These are phyloP conservation scores for Coniferiporia sulphurascens DNA, from an alignment of 1,284 basidiomycete genomes.

Conservation along the genomic window DNA sequence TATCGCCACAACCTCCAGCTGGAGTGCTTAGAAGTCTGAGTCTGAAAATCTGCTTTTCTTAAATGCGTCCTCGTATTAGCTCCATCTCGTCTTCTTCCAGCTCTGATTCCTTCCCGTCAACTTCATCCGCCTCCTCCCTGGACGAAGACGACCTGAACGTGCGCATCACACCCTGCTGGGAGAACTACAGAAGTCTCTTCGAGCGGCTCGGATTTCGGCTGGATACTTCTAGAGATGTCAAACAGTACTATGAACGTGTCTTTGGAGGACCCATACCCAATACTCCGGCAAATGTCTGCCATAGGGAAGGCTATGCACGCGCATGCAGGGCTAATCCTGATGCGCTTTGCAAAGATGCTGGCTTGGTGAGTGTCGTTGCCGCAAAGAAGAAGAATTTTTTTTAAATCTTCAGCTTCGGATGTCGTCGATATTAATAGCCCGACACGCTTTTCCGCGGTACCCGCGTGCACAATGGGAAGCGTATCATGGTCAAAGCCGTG, in stretches of 20 bases:
- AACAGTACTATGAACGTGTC: conserved; percentile 42
- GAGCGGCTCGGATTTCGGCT: conserved; percentile 51
- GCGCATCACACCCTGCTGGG: conserved; percentile 58
- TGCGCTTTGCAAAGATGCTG: conserved; percentile 62
- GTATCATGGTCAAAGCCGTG: conserved; percentile 64
- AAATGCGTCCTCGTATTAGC: conserved; percentile 10
- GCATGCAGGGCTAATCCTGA: conserved; percentile 31
- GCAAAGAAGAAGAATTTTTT: neutral
- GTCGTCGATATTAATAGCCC: conserved; percentile 37
- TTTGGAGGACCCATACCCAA: conserved; percentile 21
- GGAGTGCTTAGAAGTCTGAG: neutral
- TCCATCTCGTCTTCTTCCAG: conserved; percentile 8
- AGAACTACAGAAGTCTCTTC: conserved; percentile 45
- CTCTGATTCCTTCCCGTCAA: conserved; percentile 1
- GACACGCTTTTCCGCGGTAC: conserved; percentile 67
- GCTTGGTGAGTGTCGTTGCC: conserved; percentile 45
- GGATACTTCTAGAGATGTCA: conserved; percentile 64
- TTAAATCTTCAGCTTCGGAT: neutral
- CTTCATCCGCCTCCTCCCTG: conserved; percentile 16
- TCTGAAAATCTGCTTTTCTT: neutral
- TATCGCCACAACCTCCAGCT: neutral
- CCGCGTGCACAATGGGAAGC: conserved; percentile 42
- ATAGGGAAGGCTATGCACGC: conserved; percentile 32
- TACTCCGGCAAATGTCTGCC: conserved; percentile 23
- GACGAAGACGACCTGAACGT: conserved; percentile 56